Evolutionary conservation across 2,329 filamentous ascomycete genomes (phyloP).

Genomic region (Venturia nashicola): DNA sequence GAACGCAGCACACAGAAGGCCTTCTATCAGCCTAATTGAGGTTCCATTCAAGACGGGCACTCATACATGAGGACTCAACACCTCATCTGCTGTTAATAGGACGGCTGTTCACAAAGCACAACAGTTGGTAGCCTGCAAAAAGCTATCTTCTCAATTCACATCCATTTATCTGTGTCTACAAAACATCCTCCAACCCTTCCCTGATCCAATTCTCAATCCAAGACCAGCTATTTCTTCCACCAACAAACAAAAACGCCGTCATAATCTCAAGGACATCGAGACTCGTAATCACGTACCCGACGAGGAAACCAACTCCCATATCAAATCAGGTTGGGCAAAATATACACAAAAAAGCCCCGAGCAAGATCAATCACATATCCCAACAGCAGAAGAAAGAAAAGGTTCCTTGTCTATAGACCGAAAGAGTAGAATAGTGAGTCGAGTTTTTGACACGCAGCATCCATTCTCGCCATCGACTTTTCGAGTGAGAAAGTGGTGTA

Average conservation of each 20-base stretch:
- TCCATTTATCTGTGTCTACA: neutral
- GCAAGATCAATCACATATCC: neutral
- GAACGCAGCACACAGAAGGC: neutral
- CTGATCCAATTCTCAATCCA: neutral
- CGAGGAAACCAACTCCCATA: no score
- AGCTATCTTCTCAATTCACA: neutral
- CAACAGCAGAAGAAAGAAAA: neutral
- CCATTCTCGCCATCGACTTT: slow-evolving; percentile 1
- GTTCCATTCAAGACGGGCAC: neutral
- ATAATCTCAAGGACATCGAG: neutral
- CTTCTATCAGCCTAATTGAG: neutral
- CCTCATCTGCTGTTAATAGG: no score
- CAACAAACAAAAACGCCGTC: neutral
- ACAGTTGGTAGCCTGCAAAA: no score
- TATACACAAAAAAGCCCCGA: neutral
- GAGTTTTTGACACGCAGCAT: neutral
- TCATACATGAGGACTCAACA: no score
- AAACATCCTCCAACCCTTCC: neutral
- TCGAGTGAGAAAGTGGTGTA: neutral
- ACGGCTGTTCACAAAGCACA: no score
- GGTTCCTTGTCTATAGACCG: neutral
- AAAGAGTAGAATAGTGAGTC: neutral
- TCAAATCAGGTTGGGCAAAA: neutral
- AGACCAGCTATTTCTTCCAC: neutral
- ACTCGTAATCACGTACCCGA: neutral